Evolutionary conservation across 192 early-diverging fungal genomes (phyloP).

Genomic region (Backusella australiensis): DNA sequence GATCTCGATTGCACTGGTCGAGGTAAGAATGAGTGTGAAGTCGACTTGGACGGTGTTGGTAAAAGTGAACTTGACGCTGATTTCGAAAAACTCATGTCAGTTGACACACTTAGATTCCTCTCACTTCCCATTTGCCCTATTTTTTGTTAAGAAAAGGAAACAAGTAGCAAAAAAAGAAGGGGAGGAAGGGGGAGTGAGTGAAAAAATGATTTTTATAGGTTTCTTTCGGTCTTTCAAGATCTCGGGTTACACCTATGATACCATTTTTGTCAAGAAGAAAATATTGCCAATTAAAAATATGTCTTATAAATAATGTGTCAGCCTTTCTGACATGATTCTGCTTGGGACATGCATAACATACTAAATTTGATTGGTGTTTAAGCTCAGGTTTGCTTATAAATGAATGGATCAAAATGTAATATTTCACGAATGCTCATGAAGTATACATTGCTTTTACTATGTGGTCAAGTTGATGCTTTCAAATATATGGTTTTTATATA

Average conservation of each 20-base stretch:
- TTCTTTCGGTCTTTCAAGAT: not conserved
- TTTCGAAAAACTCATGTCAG: not conserved
- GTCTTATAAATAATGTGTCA: too few relatives aligned
- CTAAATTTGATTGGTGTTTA: too few relatives aligned
- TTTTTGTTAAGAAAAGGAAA: not conserved
- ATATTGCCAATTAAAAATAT: not conserved
- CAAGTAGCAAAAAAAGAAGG: not conserved
- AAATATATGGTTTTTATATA: too few relatives aligned
- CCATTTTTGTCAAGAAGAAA: not conserved
- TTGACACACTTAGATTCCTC: not conserved
- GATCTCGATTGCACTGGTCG: not conserved
- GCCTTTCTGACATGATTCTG: too few relatives aligned
- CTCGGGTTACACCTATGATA: not conserved
- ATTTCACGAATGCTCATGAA: too few relatives aligned
- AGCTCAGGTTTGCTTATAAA: too few relatives aligned
- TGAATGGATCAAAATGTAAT: too few relatives aligned
- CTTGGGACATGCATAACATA: too few relatives aligned
- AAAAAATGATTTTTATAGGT: not conserved
- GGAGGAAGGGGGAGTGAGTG: not conserved
- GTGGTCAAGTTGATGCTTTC: too few relatives aligned
- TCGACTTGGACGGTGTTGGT: not conserved
- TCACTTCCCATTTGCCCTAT: not conserved
- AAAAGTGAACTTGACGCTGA: not conserved
- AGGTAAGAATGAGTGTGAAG: not conserved
- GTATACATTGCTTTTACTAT: too few relatives aligned